A percentile compares a stretch with the other conserved stretches of the same genome.
These are phyloP conservation scores for Coffea humblotiana DNA, from an alignment of 305 asterid species.

Conservation along the genomic window DNA sequence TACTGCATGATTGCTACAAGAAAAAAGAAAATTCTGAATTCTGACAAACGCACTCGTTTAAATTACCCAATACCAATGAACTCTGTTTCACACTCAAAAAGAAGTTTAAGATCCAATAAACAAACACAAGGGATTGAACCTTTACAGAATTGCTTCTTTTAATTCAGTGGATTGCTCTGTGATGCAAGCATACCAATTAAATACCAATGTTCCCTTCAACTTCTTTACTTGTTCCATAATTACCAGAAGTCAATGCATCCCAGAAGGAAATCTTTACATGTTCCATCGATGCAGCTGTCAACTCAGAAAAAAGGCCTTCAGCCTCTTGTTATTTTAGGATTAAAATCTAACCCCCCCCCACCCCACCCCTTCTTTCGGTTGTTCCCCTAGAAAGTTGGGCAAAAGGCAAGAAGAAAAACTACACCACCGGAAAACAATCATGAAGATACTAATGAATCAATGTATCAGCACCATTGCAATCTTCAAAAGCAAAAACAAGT, in stretches of 20 bases:
- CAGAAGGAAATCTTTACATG: too few relatives aligned
- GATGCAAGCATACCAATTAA: neutral
- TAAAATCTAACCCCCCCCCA: too few relatives aligned
- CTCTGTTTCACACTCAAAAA: neutral
- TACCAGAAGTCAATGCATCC: neutral
- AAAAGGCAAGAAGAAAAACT: neutral
- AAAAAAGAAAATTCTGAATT: neutral
- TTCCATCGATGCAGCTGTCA: neutral
- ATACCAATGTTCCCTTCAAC: neutral
- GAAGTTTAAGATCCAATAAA: neutral
- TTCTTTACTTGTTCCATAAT: neutral
- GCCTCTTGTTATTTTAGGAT: neutral
- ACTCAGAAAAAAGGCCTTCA: neutral
- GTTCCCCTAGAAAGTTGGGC: neutral
- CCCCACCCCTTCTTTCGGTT: neutral
- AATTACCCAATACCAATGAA: neutral
- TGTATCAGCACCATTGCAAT: neutral
- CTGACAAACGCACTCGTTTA: neutral
- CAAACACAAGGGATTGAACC: neutral
- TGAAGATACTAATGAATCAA: neutral
- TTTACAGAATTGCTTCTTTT: neutral
- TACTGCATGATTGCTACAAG: neutral
- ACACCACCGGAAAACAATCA: neutral
- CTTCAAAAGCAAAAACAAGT: neutral
- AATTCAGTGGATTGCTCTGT: neutral